Conservation (phyloP, 805 yeast genomes). For the Wickerhamiella australiensis region DNA sequence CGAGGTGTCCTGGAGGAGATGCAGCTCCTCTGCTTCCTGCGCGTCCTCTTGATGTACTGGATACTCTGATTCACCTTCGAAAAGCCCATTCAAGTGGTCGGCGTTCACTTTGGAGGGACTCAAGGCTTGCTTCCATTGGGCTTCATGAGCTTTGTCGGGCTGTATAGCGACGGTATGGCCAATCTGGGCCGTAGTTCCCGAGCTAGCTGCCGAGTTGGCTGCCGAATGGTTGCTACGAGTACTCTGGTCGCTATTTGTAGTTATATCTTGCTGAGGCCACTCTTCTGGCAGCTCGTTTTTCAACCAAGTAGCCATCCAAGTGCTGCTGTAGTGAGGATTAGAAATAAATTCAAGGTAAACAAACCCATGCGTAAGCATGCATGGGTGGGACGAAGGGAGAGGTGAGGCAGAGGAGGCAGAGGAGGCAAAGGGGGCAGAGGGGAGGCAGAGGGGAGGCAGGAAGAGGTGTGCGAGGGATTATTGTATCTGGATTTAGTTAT, state of each 20-base stretch:
- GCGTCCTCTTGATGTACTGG: background rate
- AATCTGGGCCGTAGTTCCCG: background rate
- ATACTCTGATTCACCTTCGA: background rate
- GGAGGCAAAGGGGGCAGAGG: too few species aligned
- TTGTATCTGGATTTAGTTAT: too few species aligned
- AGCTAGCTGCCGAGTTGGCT: background rate
- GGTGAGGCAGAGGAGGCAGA: too few species aligned
- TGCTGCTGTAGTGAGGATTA: background rate
- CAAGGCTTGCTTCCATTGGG: slow-evolving; percentile 7
- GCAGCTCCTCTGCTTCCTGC: background rate
- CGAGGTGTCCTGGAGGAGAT: background rate
- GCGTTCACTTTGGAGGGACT: slow-evolving; percentile 1
- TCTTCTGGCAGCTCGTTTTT: slow-evolving; percentile 12
- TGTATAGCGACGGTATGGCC: slow-evolving; percentile 5
- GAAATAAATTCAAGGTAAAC: background rate
- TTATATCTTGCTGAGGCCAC: slow-evolving; percentile 9
- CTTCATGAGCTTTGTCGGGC: slow-evolving; percentile 1
- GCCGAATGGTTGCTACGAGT: background rate
- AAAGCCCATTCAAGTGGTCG: slow-evolving; percentile 4
- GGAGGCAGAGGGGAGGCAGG: too few species aligned
- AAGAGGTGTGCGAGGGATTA: too few species aligned
- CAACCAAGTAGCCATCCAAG: slow-evolving; percentile 12
- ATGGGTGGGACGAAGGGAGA: too few species aligned
- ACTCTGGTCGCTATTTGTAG: background rate
- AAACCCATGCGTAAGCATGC: background rate